Base-by-base conservation (phyloP, 2,329 filamentous ascomycete species). In the Ophiostoma triangulosporum region DNA sequence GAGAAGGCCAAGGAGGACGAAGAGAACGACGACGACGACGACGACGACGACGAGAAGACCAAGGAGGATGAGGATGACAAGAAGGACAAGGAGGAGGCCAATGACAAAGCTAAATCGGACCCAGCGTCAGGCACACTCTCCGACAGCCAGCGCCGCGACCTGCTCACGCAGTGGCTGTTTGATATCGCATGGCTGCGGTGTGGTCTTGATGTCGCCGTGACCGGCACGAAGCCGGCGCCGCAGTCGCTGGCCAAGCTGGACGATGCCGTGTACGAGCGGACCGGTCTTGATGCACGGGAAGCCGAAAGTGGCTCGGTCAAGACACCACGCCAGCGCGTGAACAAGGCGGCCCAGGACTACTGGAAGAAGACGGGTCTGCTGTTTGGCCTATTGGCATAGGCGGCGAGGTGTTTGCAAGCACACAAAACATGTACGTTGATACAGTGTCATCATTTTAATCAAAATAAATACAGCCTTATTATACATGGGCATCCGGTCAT, bases 351-450 rank as follows among this genome's bases (percentile, higher is more conserved):
- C 6, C 71, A 75, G 46, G 87, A 90, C 51, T 94, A 93, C 66
- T 93, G 87, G 81, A 87, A 84, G 70, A 80, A 85, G 62, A 93
- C 86, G 11, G 83, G 78, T 65, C 67, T 96, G 58, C 67, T 96
- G 26, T 95, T 96, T 68, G 88, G 86, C 2, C 69, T 95, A 54
- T 68, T 96, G 58, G 74, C 73, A 59, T 48, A 32, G 11, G 17
- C 17, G 35, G 35, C n/a, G n/a, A n/a, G 9, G 9, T 6, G 2
- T 9, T 3, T 12, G 14, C 7, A 26, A 75, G 59, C 65, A 60
- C 60, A 36, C 22, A 54, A n/a, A n/a, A n/a, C n/a, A n/a, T n/a
- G n/a, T n/a, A 32, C 15, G 26, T 17, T 26, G 46, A 56, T 24
- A 29, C 50, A 50, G 38, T 31, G 11, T 6, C 6, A 31, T 7